Percentiles rank a stretch among this genome's conserved stretches.
These are phyloP conservation scores for Backusella circina DNA, from an alignment of 192 early-diverging fungal species.

Conservation along the genomic window DNA sequence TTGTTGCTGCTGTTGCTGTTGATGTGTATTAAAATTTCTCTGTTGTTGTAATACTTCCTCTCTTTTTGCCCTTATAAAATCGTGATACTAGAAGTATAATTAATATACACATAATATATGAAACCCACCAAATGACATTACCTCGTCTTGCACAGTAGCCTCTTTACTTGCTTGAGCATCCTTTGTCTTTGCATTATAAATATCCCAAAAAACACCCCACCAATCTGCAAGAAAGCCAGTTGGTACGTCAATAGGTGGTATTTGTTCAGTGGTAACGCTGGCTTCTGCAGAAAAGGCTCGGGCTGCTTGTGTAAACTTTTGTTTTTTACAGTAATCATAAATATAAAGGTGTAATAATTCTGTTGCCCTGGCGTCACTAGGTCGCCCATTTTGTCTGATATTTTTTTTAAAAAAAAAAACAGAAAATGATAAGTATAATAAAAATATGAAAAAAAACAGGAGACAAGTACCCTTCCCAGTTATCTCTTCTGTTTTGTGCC, in stretches of 20 bases:
- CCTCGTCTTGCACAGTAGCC: constrained; percentile 44
- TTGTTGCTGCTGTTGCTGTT: too few species aligned
- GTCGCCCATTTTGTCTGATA: constrained; percentile 12
- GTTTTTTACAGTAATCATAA: constrained; percentile 63
- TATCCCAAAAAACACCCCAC: constrained; percentile 69
- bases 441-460: constrained; percentile 3
- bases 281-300: constrained; percentile 50
- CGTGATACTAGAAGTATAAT: constrained; percentile 14
- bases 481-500: constrained; percentile 35
- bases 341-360: constrained; percentile 49
- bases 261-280: constrained; percentile 37
- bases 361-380: constrained; percentile 19
- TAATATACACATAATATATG: background rate
- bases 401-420: background rate
- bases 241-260: constrained; percentile 49
- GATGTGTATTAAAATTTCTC: constrained; percentile 13
- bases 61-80: constrained; percentile 17
- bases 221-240: constrained; percentile 67
- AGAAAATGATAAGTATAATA: constrained; percentile 1
- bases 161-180: constrained; percentile 37
- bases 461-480: constrained; percentile 32
- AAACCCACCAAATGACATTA: constrained; percentile 8
- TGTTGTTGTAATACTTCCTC: constrained; percentile 28
- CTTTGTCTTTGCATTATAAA: constrained; percentile 45
- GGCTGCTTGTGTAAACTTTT: constrained; percentile 51